Evolutionary conservation across 306 rosid genomes (phyloP).

Genomic region (Herpetospermum pedunculosum): DNA sequence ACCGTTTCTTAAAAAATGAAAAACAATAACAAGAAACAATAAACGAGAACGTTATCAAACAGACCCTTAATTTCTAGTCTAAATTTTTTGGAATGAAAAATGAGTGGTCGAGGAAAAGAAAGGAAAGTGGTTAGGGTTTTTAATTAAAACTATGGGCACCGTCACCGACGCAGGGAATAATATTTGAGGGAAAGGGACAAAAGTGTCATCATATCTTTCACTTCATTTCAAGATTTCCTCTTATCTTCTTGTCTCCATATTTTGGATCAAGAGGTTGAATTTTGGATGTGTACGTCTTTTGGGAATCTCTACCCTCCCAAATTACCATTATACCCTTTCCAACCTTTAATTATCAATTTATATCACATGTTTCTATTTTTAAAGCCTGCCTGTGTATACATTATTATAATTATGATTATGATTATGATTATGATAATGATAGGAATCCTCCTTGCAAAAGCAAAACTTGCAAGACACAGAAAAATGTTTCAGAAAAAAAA

Average conservation of each 20-base stretch:
- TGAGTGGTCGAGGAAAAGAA: background rate
- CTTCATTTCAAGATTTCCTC: background rate
- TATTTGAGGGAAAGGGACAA: background rate
- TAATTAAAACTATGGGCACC: slow-evolving; percentile 1
- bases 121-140: background rate
- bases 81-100: too few species aligned
- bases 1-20: too few species aligned
- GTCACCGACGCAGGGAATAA: background rate
- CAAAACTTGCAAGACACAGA: background rate
- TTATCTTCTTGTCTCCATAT: slow-evolving; percentile 3
- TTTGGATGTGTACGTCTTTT: slow-evolving; percentile 1
- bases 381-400: background rate
- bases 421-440: background rate
- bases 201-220: background rate
- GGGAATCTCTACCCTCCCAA: background rate
- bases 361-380: background rate
- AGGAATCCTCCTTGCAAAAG: background rate
- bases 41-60: too few species aligned
- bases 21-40: too few species aligned
- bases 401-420: background rate
- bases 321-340: background rate
- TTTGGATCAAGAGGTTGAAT: background rate
- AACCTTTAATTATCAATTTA: background rate
- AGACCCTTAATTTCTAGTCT: too few species aligned
- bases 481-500: too few species aligned